phyloP scores from a whole-genome alignment of 1,139 yeast species.

The Magnusiomyces starmeri region DNA sequence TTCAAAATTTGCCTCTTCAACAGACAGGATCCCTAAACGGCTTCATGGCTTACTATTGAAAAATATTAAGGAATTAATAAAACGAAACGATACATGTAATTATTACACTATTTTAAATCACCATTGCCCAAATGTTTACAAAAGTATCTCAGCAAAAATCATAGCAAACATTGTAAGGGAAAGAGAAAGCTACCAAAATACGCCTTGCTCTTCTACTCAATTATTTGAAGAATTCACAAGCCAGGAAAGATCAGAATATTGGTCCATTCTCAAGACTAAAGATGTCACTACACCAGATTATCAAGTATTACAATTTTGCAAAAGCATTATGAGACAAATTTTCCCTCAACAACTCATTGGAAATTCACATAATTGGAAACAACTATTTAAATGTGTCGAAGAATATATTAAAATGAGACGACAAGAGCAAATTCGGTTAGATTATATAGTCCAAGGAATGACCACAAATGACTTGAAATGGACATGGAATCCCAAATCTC shows the following conservation, averaged over 20 bases:
- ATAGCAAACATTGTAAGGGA: too few relatives aligned
- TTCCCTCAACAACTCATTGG: conserved; percentile 57
- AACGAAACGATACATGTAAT: conserved; percentile 17
- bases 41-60: conserved; percentile 11
- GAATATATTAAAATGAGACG: conserved; percentile 36
- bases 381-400: conserved; percentile 38
- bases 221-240: too few relatives aligned
- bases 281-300: conserved; percentile 4
- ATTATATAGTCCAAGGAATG: conserved; percentile 32
- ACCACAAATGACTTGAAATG: conserved; percentile 40
- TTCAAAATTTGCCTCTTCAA: not conserved
- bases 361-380: conserved; percentile 40
- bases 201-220: too few relatives aligned
- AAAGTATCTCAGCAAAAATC: not conserved
- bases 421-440: conserved; percentile 30
- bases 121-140: conserved; percentile 18
- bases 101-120: conserved; percentile 20
- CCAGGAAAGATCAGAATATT: conserved; percentile 7
- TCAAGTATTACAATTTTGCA: conserved; percentile 16
- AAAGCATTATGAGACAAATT: conserved; percentile 27
- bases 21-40: conserved; percentile 12
- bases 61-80: conserved; percentile 10
- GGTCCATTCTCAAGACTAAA: conserved; percentile 4
- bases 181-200: too few relatives aligned
- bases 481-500: conserved; percentile 17